Percentiles rank a stretch among this genome's conserved stretches.
These are phyloP conservation scores for Gracilaria gracilis DNA, from an alignment of 23 red algal genomes.

Conservation along the genomic window DNA sequence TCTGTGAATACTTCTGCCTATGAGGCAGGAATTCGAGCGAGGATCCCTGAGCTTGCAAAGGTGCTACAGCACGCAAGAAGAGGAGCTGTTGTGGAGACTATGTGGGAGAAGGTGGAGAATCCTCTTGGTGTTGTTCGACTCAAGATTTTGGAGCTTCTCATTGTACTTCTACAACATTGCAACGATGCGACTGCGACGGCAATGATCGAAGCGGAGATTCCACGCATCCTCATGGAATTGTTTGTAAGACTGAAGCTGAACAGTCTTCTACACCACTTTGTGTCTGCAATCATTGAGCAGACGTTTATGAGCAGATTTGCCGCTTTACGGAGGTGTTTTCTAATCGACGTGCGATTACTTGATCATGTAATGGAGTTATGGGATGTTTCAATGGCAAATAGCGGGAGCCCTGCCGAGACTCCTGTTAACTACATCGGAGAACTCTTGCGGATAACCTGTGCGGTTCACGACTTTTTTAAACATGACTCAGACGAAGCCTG, in stretches of 20 bases:
- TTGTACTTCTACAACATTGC: constrained; percentile 72
- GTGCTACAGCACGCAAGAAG: constrained; percentile 46
- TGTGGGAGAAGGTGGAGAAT: constrained; percentile 72
- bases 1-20: constrained; percentile 66
- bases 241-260: constrained; percentile 68
- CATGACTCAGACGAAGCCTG: constrained; percentile 34
- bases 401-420: background rate
- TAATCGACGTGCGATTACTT: constrained; percentile 61
- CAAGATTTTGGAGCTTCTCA: constrained; percentile 78
- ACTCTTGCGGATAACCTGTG: constrained; percentile 47
- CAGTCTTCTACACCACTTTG: constrained; percentile 79
- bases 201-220: constrained; percentile 62
- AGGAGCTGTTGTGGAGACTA: constrained; percentile 58
- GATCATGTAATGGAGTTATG: constrained; percentile 65
- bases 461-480: constrained; percentile 73
- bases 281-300: constrained; percentile 66
- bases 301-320: constrained; percentile 41
- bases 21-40: constrained; percentile 70
- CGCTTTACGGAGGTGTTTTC: constrained; percentile 43
- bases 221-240: constrained; percentile 66
- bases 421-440: constrained; percentile 69
- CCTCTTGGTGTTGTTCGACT: constrained; percentile 71
- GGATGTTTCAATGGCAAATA: constrained; percentile 24
- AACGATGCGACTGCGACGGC: constrained; percentile 51
- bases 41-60: constrained; percentile 48